phyloP scores from a whole-genome alignment of 1,284 basidiomycete genomes.

The Naganishia sp. region DNA sequence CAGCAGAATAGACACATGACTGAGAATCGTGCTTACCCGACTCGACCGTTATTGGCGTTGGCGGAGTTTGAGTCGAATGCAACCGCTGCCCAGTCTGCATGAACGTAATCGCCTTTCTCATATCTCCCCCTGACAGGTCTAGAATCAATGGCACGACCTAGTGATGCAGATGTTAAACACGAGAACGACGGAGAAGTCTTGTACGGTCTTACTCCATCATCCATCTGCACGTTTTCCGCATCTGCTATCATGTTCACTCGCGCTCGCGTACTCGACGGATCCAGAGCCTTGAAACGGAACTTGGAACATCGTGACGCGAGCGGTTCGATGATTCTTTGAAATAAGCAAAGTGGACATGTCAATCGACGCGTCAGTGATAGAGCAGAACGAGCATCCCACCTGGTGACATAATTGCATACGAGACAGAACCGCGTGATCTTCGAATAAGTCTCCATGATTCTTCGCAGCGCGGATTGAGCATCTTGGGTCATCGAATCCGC shows the following conservation, averaged over 20 bases:
- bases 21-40: conserved; percentile 47
- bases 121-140: conserved; percentile 76
- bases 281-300: conserved; percentile 95
- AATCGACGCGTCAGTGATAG: no score
- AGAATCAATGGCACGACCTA: conserved; percentile 53
- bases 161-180: background rate
- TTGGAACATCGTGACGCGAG: conserved; percentile 98
- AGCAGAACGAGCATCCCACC: no score
- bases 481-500: conserved; percentile 99
- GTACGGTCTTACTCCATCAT: conserved; percentile 52
- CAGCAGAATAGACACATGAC: background rate
- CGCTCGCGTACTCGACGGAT: conserved; percentile 69
- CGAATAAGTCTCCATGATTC: conserved; percentile 99
- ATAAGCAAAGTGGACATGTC: no score
- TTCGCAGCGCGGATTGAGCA: conserved; percentile 88
- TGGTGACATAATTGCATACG: conserved; percentile 98
- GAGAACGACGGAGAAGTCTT: background rate
- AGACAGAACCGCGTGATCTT: conserved; percentile 97
- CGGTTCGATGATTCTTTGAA: conserved; percentile 96
- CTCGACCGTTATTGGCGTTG: conserved; percentile 67
- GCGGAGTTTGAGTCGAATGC: conserved; percentile 66
- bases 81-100: conserved; percentile 92
- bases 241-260: conserved; percentile 79
- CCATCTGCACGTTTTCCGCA: conserved; percentile 58
- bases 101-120: conserved; percentile 97